Percentiles rank a stretch among this genome's conserved stretches.
Conservation (phyloP, 2,329 filamentous ascomycete genomes). For the Xylaria sp. region DNA sequence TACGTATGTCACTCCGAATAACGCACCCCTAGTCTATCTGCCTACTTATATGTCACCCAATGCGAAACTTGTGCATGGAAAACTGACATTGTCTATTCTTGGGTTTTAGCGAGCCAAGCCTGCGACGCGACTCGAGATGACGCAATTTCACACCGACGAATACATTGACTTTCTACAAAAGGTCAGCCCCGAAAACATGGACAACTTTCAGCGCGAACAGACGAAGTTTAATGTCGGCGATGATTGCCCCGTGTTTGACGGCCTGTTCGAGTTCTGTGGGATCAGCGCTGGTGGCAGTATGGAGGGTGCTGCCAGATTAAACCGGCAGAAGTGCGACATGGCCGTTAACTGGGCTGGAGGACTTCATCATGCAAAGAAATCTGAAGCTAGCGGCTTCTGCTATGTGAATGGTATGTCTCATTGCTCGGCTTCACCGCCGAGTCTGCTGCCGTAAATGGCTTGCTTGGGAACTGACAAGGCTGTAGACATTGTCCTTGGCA, state of each 20-base stretch:
- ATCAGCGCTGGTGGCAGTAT: conserved; percentile 94
- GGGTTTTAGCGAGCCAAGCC: conserved; percentile 77
- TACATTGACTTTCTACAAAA: conserved; percentile 96
- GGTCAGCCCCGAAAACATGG: conserved; percentile 99
- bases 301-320: conserved; percentile 89
- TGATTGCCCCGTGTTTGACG: conserved; percentile 97
- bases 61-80: not conserved
- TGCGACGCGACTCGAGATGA: conserved; percentile 88
- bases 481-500: conserved; percentile 92
- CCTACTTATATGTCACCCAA: not conserved
- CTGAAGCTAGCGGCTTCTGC: conserved; percentile 95
- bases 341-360: conserved; percentile 99
- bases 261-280: conserved; percentile 95
- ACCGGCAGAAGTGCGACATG: conserved; percentile 92
- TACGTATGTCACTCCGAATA: conserved; percentile 69
- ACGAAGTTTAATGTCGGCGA: conserved; percentile 94
- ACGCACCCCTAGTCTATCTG: not conserved
- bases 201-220: conserved; percentile 89
- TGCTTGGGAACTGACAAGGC: conserved; percentile 57
- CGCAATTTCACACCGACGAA: conserved; percentile 91
- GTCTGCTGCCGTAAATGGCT: not conserved
- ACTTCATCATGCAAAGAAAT: conserved; percentile 96
- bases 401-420: conserved; percentile 86
- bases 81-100: conserved; percentile 23
- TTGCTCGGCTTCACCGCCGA: not conserved